Conservation (phyloP, 2,329 filamentous ascomycete genomes). For the Colletotrichum filicis region DNA sequence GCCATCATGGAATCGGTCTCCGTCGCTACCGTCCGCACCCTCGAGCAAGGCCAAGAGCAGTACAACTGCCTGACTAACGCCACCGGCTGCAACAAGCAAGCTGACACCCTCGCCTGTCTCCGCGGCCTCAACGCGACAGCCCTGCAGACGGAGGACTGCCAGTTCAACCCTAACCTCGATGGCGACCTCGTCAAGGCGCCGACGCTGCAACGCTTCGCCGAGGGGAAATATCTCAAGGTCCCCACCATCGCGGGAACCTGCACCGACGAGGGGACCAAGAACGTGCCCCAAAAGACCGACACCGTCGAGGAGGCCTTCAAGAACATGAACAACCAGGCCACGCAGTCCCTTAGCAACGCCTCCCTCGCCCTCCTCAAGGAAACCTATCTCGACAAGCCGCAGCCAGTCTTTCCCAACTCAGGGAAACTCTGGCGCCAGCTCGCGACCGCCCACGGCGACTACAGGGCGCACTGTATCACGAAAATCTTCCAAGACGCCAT, state of each 20-base stretch:
- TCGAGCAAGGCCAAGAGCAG: slow-evolving; percentile 56
- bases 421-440: slow-evolving; percentile 52
- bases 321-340: slow-evolving; percentile 50
- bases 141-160: slow-evolving; percentile 38
- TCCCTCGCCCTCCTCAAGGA: slow-evolving; percentile 46
- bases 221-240: slow-evolving; percentile 63
- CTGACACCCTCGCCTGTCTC: slow-evolving; percentile 57
- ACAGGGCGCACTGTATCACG: slow-evolving; percentile 49
- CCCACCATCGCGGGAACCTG: slow-evolving; percentile 61
- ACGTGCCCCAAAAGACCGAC: slow-evolving; percentile 42
- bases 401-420: slow-evolving; percentile 42
- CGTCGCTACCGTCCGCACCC: slow-evolving; percentile 56
- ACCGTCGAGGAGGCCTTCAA: slow-evolving; percentile 46
- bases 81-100: slow-evolving; percentile 53
- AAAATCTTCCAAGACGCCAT: slow-evolving; percentile 44
- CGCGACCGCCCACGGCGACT: slow-evolving; percentile 48
- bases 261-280: slow-evolving; percentile 51
- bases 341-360: slow-evolving; percentile 43
- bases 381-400: slow-evolving; percentile 49
- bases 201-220: slow-evolving; percentile 58
- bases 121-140: slow-evolving; percentile 34
- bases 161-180: slow-evolving; percentile 59
- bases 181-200: slow-evolving; percentile 60
- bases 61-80: slow-evolving; percentile 57
- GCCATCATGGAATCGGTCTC: slow-evolving; percentile 63